These are phyloP conservation scores for Metarhizium anisopliae DNA, from an alignment of 2,329 filamentous ascomycete genomes.

Conservation along the genomic window DNA sequence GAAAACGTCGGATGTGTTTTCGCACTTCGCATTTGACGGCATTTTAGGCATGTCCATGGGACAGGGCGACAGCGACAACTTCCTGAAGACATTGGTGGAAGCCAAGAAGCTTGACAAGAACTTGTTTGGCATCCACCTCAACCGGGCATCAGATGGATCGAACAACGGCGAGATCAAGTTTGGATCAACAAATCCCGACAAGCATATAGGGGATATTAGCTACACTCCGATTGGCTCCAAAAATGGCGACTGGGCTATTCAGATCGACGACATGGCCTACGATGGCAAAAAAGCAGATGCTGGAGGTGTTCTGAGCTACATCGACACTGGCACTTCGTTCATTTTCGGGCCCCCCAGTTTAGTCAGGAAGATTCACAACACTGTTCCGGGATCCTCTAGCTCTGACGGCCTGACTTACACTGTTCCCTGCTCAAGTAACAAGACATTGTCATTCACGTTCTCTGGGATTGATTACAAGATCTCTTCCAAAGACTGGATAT, in stretches of 20 bases:
- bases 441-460: conserved; percentile 56
- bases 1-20: conserved; percentile 64
- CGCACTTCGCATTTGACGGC: conserved; percentile 75
- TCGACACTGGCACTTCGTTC: conserved; percentile 79
- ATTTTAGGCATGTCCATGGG: conserved; percentile 71
- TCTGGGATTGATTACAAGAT: conserved; percentile 59
- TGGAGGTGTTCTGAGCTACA: conserved; percentile 53
- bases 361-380: conserved; percentile 56
- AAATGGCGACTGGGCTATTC: conserved; percentile 62
- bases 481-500: conserved; percentile 63
- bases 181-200: conserved; percentile 57
- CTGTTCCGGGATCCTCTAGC: conserved; percentile 52
- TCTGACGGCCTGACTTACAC: conserved; percentile 55
- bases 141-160: conserved; percentile 53
- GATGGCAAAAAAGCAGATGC: conserved; percentile 50
- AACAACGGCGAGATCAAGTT: conserved; percentile 73
- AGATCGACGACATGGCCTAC: conserved; percentile 55
- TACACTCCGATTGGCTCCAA: conserved; percentile 48
- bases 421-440: conserved; percentile 62
- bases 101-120: conserved; percentile 51
- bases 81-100: conserved; percentile 53
- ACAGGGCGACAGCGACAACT: conserved; percentile 50
- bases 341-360: conserved; percentile 62
- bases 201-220: conserved; percentile 58
- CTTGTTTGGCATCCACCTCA: conserved; percentile 63